phyloP scores from a whole-genome alignment of 108 stramenopile species.

The Parietichytrium sp. region DNA sequence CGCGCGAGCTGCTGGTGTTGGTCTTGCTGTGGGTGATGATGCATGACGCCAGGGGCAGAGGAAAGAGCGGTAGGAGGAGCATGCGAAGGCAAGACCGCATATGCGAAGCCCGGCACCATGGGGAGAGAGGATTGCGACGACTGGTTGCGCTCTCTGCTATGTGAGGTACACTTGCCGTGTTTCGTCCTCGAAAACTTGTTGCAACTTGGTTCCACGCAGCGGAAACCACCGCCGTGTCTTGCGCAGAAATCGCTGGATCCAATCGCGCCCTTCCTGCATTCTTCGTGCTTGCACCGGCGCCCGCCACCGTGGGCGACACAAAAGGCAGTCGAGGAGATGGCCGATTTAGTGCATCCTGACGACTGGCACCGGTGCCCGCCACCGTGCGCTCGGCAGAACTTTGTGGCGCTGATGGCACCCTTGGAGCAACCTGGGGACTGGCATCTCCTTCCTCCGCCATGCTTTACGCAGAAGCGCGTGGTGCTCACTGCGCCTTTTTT shows the following conservation, averaged over 20 bases:
- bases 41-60: too few relatives aligned
- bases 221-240: constrained; percentile 23
- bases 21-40: too few relatives aligned
- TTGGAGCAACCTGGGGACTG: constrained; percentile 19
- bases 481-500: constrained; percentile 12
- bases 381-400: constrained; percentile 28
- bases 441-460: constrained; percentile 8
- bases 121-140: too few relatives aligned
- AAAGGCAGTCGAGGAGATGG: neutral
- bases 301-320: constrained; percentile 33
- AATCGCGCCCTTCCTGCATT: neutral
- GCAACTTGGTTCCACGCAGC: neutral
- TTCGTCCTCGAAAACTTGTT: neutral
- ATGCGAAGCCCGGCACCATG: too few relatives aligned
- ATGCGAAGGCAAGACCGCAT: too few relatives aligned
- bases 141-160: too few relatives aligned
- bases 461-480: neutral
- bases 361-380: constrained; percentile 10
- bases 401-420: constrained; percentile 20
- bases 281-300: neutral
- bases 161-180: neutral
- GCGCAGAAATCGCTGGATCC: neutral
- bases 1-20: too few relatives aligned
- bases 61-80: too few relatives aligned
- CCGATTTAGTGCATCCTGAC: constrained; percentile 1